Evolutionary conservation across 1,284 basidiomycete genomes (phyloP).

Genomic region (Rugosomyces carneus): DNA sequence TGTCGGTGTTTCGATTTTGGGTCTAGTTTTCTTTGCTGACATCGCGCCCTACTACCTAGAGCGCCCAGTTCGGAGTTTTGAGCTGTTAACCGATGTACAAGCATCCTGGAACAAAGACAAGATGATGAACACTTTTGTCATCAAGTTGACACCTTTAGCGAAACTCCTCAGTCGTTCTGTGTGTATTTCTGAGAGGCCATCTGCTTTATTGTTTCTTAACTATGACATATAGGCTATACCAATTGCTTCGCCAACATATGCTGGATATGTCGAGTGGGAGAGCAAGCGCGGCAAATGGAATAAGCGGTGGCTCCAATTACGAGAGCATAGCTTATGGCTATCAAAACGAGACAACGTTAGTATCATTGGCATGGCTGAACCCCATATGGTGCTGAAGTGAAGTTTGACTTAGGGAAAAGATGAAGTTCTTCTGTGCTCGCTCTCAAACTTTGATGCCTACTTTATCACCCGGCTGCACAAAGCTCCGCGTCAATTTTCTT

Average conservation of each 20-base stretch:
- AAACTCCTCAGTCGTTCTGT: constrained; percentile 53
- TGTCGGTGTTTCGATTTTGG: constrained; percentile 3
- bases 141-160: constrained; percentile 66
- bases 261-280: constrained; percentile 81
- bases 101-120: constrained; percentile 81
- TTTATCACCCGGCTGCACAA: constrained; percentile 65
- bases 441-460: constrained; percentile 85
- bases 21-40: constrained; percentile 5
- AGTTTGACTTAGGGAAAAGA: constrained; percentile 67
- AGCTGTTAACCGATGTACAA: constrained; percentile 66
- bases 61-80: constrained; percentile 80
- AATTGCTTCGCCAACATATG: constrained; percentile 58
- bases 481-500: constrained; percentile 73
- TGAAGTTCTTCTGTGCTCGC: constrained; percentile 68
- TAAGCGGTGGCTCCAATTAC: constrained; percentile 81
- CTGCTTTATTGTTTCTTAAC: constrained; percentile 1
- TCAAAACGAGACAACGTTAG: constrained; percentile 80
- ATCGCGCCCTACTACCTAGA: constrained; percentile 40
- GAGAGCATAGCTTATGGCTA: constrained; percentile 79
- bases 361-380: not conserved
- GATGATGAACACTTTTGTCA: constrained; percentile 68
- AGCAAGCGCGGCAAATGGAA: constrained; percentile 87
- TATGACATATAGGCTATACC: constrained; percentile 56
- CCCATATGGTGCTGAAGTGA: constrained; percentile 3
- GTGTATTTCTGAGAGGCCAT: constrained; percentile 21